Base-by-base conservation (phyloP, 2,329 filamentous ascomycete species). In the Diaporthe citri region DNA sequence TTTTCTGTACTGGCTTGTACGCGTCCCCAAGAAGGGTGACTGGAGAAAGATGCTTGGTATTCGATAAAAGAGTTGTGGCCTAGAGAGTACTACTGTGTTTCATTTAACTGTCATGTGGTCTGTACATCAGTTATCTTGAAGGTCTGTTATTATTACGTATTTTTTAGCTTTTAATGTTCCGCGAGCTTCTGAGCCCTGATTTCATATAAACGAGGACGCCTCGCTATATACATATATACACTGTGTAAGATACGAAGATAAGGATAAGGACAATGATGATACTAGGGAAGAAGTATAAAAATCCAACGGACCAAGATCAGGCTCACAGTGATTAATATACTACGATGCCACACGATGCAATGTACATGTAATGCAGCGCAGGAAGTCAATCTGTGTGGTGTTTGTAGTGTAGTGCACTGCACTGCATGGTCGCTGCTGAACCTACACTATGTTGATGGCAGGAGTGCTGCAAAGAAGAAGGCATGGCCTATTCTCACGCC, bases 1-100 rank as follows among this genome's bases (percentile, higher is more conserved):
- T 20, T 78, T 82, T 22, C 79, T 89, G 66, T 90, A 90, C 80
- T 89, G 85, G 84, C 78, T 87, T 78, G 82, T 79, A 4, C 76
- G 83, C 28, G 82, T 85, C 51, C 83, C 83, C 13, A 84, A 84
- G 80, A 80, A 78, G n/a, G 80, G 72, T 69, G 75, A 78, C 71
- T 72, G n/a, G 66, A 75, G 72, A 55, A 72, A 62, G 51, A 31
- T n/a, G 56, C 59, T 25, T 25, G 43, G 52, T 15, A 52, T 36
- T 43, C 59, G 59, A 60, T 34, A 28, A 60, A 34, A n/a, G 4
- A 13, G 36, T 4, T 41, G 36, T 28, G 28, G 34, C n/a, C 25
- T 34, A 41, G n/a, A 12, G 25, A 17, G 22, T 31, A 52, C 34
- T 9, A 25, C 31, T 43, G 22, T 41, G 15, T 41, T 41, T 43